Evolutionary conservation across 1,284 basidiomycete species (phyloP), one percentile per base, ranked within the genome.

Genomic region (Dichomitus squalens): DNA sequence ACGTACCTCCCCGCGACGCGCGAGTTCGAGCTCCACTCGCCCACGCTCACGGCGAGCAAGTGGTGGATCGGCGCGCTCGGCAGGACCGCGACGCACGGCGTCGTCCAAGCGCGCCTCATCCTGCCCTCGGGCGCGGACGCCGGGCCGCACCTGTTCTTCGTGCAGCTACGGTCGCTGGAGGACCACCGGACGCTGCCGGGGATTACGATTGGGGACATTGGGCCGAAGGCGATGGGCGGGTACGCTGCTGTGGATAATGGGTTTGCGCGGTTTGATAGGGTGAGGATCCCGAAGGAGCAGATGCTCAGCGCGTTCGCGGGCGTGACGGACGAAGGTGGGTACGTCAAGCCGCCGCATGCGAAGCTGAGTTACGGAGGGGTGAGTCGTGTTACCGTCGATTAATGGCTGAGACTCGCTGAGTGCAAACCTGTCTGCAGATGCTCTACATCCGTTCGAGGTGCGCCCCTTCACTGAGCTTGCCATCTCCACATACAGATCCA

Each of bases 31-130:
- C 83, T 94, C 34, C 79, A 93, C 69, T 89, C 88, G 0, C 91
- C 92, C 0, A 88, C 87, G 0, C 67, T 92, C 44, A 91, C 89
- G 1, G 87, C 87, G 52, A 85, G 80, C 53, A 94, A 94, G 69
- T 94, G 92, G 91, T 94, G 92, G 92, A 82, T 90, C 58, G 92
- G 86, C 14, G 85, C 77, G 0, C 73, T 90, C 7, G 91, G 87
- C 1, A 84, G 85, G 71, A 87, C 87, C 0, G 83, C 89, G 0
- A 93, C 90, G 0, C 90, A 93, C 69, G 90, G 88, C 9, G 82
- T 91, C 16, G 84, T 93, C 0, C 90, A 93, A 66, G 91, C 92
- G 1, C 85, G 88, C 60, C 75, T 94, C 11, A 82, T 92, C 54
- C 75, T 93, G 9, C 81, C 86, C 0, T 77, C 72, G 6, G 87